Evolutionary conservation across 2,329 filamentous ascomycete species (phyloP).

Genomic region (Dactylellina leptospora): DNA sequence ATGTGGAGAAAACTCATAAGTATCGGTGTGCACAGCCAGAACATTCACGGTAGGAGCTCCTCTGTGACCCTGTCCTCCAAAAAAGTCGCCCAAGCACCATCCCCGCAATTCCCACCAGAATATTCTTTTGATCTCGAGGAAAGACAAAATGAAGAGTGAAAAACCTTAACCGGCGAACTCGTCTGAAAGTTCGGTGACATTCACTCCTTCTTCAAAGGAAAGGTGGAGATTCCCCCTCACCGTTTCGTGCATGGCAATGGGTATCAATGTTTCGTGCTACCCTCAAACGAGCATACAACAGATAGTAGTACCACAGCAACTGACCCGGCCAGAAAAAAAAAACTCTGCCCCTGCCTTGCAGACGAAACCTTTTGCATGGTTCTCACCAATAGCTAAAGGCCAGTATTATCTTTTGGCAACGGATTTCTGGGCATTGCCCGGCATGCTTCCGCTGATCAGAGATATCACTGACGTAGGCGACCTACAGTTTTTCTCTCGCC

Average conservation of each 20-base stretch:
- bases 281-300: constrained; percentile 6
- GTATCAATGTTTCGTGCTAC: constrained; percentile 22
- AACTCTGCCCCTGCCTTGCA: constrained; percentile 48
- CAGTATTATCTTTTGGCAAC: constrained; percentile 8
- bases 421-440: constrained; percentile 8
- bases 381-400: constrained; percentile 39
- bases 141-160: background rate
- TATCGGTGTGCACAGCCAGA: constrained; percentile 8
- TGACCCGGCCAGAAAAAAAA: constrained; percentile 41
- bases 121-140: constrained; percentile 2
- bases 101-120: constrained; percentile 36
- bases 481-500: constrained; percentile 16
- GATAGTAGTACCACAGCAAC: constrained; percentile 28
- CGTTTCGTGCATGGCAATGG: constrained; percentile 11
- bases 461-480: constrained; percentile 46
- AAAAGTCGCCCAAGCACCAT: background rate
- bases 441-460: constrained; percentile 10
- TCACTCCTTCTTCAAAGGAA: constrained; percentile 50
- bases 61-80: constrained; percentile 16
- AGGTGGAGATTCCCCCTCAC: constrained; percentile 39
- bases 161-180: constrained; percentile 45
- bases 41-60: constrained; percentile 34
- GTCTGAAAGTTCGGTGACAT: constrained; percentile 48
- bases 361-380: background rate
- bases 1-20: constrained; percentile 27